phyloP scores from a whole-genome alignment of 2,329 filamentous ascomycete genomes.

The Helicocarpus griseus region DNA sequence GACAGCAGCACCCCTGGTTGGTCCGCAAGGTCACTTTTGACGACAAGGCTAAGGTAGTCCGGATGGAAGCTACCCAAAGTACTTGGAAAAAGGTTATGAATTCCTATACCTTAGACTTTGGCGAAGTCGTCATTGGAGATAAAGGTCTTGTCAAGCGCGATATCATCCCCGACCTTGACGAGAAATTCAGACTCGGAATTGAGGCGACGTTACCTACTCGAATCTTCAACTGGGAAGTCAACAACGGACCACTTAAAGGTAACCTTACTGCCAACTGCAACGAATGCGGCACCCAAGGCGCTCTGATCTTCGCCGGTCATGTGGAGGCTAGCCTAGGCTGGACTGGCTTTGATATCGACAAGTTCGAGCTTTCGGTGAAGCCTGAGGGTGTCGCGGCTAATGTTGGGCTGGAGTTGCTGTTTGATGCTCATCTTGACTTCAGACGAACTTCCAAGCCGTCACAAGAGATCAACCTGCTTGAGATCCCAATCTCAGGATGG shows the following conservation, averaged over 20 bases:
- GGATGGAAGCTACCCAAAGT: conserved; percentile 4
- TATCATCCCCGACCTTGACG: conserved; percentile 3
- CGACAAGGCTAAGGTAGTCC: neutral
- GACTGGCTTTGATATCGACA: conserved; percentile 4
- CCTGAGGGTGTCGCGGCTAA: conserved; percentile 2
- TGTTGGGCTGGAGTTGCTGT: conserved; percentile 2
- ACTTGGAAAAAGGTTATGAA: conserved; percentile 8
- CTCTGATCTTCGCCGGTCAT: conserved; percentile 6
- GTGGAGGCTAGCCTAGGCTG: conserved; percentile 5
- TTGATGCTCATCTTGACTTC: conserved; percentile 4
- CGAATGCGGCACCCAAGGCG: conserved; percentile 4
- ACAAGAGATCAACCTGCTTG: conserved; percentile 3
- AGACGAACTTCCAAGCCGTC: neutral
- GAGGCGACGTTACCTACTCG: conserved; percentile 1
- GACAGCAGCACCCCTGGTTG: conserved; percentile 2
- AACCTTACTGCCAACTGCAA: conserved; percentile 7
- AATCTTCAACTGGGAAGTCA: conserved; percentile 4
- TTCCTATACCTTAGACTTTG: conserved; percentile 5
- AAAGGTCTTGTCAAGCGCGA: conserved; percentile 4
- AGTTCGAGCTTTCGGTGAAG: conserved; percentile 5
- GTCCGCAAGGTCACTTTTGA: conserved; percentile 6
- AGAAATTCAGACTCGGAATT: conserved; percentile 5
- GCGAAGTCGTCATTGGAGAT: conserved; percentile 4
- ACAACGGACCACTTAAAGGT: conserved; percentile 3
- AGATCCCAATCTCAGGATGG: conserved; percentile 6